These are phyloP conservation scores for Lachnellula occidentalis DNA, from an alignment of 2,329 filamentous ascomycete genomes.

Conservation along the genomic window DNA sequence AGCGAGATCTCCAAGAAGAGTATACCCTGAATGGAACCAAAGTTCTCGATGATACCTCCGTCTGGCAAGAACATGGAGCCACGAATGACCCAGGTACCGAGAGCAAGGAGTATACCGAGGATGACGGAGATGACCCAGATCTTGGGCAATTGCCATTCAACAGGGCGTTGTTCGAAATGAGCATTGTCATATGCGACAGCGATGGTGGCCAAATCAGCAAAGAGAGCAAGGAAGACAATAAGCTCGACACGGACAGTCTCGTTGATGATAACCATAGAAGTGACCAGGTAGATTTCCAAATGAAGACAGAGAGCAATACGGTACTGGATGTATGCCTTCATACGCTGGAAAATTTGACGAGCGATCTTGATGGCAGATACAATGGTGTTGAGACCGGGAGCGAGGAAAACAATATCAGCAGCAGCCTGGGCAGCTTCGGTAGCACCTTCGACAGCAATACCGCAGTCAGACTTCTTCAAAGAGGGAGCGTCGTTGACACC, in stretches of 20 bases:
- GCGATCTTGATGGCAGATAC: slow-evolving; percentile 91
- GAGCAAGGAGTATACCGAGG: slow-evolving; percentile 61
- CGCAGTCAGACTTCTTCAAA: slow-evolving; percentile 89
- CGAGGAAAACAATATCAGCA: slow-evolving; percentile 90
- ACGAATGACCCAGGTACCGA: slow-evolving; percentile 68
- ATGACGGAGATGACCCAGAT: slow-evolving; percentile 72
- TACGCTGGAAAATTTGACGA: slow-evolving; percentile 92
- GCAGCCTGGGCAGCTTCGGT: slow-evolving; percentile 87
- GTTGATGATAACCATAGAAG: slow-evolving; percentile 75
- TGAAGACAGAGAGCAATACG: slow-evolving; percentile 90
- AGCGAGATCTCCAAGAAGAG: slow-evolving; percentile 69
- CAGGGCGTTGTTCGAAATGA: slow-evolving; percentile 67
- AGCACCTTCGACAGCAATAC: slow-evolving; percentile 89
- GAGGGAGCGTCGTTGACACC: slow-evolving; percentile 93
- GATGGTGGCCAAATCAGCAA: slow-evolving; percentile 74
- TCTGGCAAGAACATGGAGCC: slow-evolving; percentile 62
- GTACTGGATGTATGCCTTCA: slow-evolving; percentile 95
- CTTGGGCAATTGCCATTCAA: slow-evolving; percentile 77
- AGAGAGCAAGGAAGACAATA: slow-evolving; percentile 74
- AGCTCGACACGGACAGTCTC: slow-evolving; percentile 68
- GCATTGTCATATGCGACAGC: slow-evolving; percentile 76
- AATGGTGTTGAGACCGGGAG: slow-evolving; percentile 83
- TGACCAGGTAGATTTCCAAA: slow-evolving; percentile 75
- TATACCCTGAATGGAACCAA: slow-evolving; percentile 68
- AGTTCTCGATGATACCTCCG: slow-evolving; percentile 71